Evolutionary conservation across 345 rosid species (phyloP).

Genomic region (Rhodamnia rubescens): DNA sequence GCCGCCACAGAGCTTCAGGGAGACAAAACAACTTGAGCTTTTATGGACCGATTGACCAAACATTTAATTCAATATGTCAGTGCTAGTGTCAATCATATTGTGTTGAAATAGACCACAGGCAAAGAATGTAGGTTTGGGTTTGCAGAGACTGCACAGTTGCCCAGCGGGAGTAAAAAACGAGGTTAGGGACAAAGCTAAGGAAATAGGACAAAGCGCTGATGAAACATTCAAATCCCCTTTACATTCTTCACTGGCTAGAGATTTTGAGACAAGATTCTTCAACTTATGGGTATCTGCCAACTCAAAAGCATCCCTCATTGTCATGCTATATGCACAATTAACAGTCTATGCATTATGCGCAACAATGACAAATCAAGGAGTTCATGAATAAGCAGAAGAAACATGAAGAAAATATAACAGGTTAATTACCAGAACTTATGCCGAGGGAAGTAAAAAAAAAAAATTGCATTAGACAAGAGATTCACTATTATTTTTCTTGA

Average conservation of each 20-base stretch:
- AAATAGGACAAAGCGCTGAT: neutral
- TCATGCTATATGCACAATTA: neutral
- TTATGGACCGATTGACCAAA: neutral
- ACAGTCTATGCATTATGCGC: neutral
- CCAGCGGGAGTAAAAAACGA: neutral
- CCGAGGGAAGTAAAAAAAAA: neutral
- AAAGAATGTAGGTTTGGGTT: neutral
- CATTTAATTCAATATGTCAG: neutral
- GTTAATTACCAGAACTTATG: neutral
- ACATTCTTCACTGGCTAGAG: neutral
- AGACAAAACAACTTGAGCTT: neutral
- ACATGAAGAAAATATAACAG: neutral
- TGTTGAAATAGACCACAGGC: neutral
- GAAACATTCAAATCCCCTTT: neutral
- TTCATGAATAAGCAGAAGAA: neutral
- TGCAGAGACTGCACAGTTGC: neutral
- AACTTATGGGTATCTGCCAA: neutral
- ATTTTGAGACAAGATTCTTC: neutral
- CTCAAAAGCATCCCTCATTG: neutral
- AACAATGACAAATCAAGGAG: neutral
- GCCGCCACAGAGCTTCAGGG: neutral
- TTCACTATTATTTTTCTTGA: neutral
- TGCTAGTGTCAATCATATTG: neutral
- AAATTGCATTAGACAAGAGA: neutral
- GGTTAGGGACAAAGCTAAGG: neutral